A percentile compares a stretch with the other conserved stretches of the same genome.
These are phyloP conservation scores for Achaetomium macrosporum DNA, from an alignment of 2,329 filamentous ascomycete genomes.

Conservation along the genomic window DNA sequence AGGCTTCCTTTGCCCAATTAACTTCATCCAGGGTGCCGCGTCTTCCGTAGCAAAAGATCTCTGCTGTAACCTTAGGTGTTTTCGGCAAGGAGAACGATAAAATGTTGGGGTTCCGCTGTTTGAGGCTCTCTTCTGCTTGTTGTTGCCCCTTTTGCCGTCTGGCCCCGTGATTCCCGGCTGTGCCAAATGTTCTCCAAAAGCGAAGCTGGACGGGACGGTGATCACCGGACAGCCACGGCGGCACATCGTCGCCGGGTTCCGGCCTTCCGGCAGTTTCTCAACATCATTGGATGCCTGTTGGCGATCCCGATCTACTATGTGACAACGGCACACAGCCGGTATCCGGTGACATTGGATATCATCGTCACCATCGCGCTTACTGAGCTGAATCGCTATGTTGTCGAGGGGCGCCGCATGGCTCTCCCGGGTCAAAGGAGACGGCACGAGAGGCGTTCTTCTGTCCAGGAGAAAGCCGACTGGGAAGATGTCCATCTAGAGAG, in stretches of 20 bases:
- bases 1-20: too few species aligned
- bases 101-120: too few species aligned
- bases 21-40: too few species aligned
- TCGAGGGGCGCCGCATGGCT: conserved; percentile 7
- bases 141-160: too few species aligned
- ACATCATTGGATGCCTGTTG: conserved; percentile 12
- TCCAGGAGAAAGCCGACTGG: neutral
- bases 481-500: conserved; percentile 1
- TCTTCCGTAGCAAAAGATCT: too few species aligned
- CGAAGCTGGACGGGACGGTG: neutral
- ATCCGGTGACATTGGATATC: conserved; percentile 12
- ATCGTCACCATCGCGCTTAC: conserved; percentile 15
- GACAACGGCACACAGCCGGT: conserved; percentile 11
- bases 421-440: neutral
- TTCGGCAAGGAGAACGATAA: too few species aligned
- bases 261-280: conserved; percentile 7
- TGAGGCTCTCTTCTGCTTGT: too few species aligned
- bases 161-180: too few species aligned
- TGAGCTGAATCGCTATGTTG: conserved; percentile 15
- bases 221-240: neutral
- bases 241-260: neutral
- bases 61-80: too few species aligned
- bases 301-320: conserved; percentile 8
- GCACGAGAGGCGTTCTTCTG: too few species aligned
- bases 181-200: conserved; percentile 5